Percentiles rank a stretch among this genome's conserved stretches.
Evolutionary conservation across 2,329 filamentous ascomycete genomes (phyloP).

Genomic region (Lasiodiplodia sp.): DNA sequence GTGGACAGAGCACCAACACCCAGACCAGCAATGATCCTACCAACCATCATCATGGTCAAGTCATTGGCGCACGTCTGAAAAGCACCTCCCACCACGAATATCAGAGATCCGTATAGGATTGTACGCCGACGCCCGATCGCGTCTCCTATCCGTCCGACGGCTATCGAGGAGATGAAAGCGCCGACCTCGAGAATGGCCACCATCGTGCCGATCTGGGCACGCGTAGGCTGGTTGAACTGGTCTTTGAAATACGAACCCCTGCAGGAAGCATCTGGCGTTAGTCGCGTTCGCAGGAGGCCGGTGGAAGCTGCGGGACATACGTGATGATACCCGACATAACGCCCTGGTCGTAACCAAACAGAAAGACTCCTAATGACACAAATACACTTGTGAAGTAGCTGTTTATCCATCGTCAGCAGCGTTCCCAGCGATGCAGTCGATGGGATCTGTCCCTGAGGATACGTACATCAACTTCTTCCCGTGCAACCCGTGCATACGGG

Average conservation of each 20-base stretch:
- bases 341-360: constrained; percentile 90
- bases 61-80: constrained; percentile 82
- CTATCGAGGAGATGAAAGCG: constrained; percentile 86
- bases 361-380: constrained; percentile 83
- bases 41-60: constrained; percentile 83
- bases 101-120: constrained; percentile 89
- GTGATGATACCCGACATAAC: constrained; percentile 83
- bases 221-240: constrained; percentile 89
- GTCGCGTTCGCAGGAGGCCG: constrained; percentile 32
- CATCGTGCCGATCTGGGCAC: constrained; percentile 92
- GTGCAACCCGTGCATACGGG: constrained; percentile 87
- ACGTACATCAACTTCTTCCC: constrained; percentile 91
- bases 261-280: constrained; percentile 37
- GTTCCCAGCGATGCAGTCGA: neutral
- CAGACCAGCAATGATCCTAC: constrained; percentile 59
- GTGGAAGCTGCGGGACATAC: constrained; percentile 54
- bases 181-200: constrained; percentile 96
- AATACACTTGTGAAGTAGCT: constrained; percentile 96
- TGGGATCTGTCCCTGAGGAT: constrained; percentile 28
- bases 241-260: constrained; percentile 88
- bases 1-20: constrained; percentile 60
- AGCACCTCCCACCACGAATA: constrained; percentile 85
- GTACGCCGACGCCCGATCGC: constrained; percentile 88
- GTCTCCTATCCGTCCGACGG: constrained; percentile 88
- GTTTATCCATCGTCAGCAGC: constrained; percentile 28